Evolutionary conservation across 768 basidiomycete genomes (phyloP), one percentile per base, ranked within the genome.

Genomic region (Boletellus ananiceps): DNA sequence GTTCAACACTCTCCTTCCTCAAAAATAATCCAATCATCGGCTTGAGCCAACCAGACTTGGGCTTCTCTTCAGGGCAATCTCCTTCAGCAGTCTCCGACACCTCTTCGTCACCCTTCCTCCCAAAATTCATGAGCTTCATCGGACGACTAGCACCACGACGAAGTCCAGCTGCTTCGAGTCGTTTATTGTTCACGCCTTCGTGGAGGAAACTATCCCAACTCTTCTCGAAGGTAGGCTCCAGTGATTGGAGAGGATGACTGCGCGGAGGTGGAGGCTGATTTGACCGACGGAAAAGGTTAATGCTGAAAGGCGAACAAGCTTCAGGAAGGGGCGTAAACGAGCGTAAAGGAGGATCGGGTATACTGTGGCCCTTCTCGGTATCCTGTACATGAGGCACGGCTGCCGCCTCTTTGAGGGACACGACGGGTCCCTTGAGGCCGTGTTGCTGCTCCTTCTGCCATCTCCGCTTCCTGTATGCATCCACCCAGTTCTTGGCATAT

Each of bases 321-420:
- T 69, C 66, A n/a, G 77, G 75, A 52, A 79, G 65, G 7, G 79
- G 81, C 25, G 76, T 78, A 51, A 82, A 82, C 19, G 74, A 74
- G 14, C 69, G 69, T 15, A 75, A 55, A 35, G 72, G 64, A 25
- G 58, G 51, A 47, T 64, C 55, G 36, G 31, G 34, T 34, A 44
- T 33, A n/a, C 49, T 51, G 18, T 56, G 37, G 29, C 54, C 61
- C 48, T 68, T 62, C 49, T 63, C 58, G 41, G 64, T 38, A 36
- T 64, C 63, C 34, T 54, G 51, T 43, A 50, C 46, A 49, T 48
- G 56, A 47, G 57, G 44, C 57, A 34, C 41, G n/a, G 44, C 45
- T 57, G 55, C 38, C 42, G 49, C 50, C 3, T 55, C 48, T 32
- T 46, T 52, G 46, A 50, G 58, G 27, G 62, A 64, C 46, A 61